phyloP scores from a whole-genome alignment of 352 stramenopile species.

The Globisporangium perplexum region DNA sequence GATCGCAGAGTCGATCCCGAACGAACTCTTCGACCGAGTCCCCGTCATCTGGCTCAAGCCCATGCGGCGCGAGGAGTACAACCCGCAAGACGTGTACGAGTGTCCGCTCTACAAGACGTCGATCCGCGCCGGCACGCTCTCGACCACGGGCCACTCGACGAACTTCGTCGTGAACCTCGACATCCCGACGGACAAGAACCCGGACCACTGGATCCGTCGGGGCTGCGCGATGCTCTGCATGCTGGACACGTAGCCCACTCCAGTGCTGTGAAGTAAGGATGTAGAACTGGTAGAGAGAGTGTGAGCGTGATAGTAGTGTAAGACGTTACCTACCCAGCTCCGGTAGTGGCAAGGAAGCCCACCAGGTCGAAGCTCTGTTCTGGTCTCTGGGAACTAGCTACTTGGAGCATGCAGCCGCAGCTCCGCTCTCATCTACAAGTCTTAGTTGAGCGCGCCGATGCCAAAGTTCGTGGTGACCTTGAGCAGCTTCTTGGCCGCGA shows the following conservation, averaged over 20 bases:
- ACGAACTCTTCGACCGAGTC: slow-evolving; percentile 88
- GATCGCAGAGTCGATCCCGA: slow-evolving; percentile 88
- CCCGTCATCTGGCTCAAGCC: slow-evolving; percentile 90
- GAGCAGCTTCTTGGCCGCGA: slow-evolving; percentile 2
- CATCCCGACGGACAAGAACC: slow-evolving; percentile 75
- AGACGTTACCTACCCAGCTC: no score
- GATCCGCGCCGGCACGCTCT: slow-evolving; percentile 86
- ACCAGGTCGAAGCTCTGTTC: no score
- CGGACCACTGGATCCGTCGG: slow-evolving; percentile 91
- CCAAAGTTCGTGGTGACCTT: slow-evolving; percentile 7
- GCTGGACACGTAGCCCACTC: slow-evolving; percentile 81
- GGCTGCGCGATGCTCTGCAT: slow-evolving; percentile 93
- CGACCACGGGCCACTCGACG: slow-evolving; percentile 91
- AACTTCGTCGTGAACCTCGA: slow-evolving; percentile 91
- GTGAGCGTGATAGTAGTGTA: no score
- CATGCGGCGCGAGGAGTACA: slow-evolving; percentile 72
- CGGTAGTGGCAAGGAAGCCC: no score
- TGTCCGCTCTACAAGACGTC: slow-evolving; percentile 94
- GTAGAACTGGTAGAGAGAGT: no score
- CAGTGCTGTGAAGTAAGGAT: no score
- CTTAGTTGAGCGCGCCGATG: background rate
- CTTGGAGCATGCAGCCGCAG: no score
- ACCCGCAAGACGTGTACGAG: slow-evolving; percentile 75
- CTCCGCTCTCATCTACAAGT: no score
- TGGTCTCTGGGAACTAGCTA: no score